Evolutionary conservation across 371 early-diverging fungal species (phyloP).

Genomic region (Actinomortierella wolfii): DNA sequence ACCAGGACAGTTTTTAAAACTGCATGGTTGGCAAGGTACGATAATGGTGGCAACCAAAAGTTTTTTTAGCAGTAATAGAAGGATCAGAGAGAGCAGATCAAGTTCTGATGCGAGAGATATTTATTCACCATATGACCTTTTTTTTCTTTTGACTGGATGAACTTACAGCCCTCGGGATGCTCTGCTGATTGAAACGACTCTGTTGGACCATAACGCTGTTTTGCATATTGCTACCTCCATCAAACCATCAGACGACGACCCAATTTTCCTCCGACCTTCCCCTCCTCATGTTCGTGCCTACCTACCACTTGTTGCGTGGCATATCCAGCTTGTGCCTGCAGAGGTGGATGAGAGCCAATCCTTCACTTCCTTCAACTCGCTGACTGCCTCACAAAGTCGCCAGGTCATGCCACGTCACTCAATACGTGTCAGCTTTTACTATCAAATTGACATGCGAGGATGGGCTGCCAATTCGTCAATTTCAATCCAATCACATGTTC

Average conservation of each 20-base stretch:
- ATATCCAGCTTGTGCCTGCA: constrained; percentile 43
- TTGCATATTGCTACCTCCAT: constrained; percentile 48
- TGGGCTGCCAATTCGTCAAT: constrained; percentile 48
- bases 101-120: constrained; percentile 2
- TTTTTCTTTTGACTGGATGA: neutral
- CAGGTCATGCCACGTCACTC: constrained; percentile 47
- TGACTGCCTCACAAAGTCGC: constrained; percentile 34
- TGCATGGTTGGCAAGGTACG: constrained; percentile 45
- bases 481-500: constrained; percentile 46
- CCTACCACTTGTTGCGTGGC: constrained; percentile 45
- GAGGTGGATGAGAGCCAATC: constrained; percentile 42
- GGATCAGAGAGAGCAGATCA: neutral
- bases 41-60: no score
- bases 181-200: constrained; percentile 45
- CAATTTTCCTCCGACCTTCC: constrained; percentile 45
- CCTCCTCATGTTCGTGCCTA: constrained; percentile 47
- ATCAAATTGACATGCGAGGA: constrained; percentile 46
- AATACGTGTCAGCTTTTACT: constrained; percentile 47
- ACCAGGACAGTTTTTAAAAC: constrained; percentile 48
- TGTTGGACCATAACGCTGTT: constrained; percentile 46
- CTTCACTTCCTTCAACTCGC: constrained; percentile 42
- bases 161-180: constrained; percentile 39
- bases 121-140: neutral
- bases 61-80: no score
- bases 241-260: constrained; percentile 45